Evolutionary conservation across 1,139 yeast species (phyloP), one percentile per base, ranked within the genome.

Genomic region (Yamadazyma kanchanaburiensis): DNA sequence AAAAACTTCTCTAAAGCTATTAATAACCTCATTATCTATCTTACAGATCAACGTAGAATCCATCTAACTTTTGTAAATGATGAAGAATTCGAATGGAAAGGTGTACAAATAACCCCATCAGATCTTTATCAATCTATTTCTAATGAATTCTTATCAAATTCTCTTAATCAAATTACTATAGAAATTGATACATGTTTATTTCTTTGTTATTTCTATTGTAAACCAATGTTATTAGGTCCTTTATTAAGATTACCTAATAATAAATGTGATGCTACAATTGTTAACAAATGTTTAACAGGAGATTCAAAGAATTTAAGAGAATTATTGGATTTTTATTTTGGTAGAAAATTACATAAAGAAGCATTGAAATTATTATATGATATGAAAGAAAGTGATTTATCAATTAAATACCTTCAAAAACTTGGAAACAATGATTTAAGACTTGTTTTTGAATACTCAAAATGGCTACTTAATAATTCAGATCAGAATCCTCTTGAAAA

Each of bases 151-250:
- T 26, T 33, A 11, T 13, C 31, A 3, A 22, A 21, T 7, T 27
- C 38, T 11, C 31, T 43, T 15, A 32, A 39, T 6, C 43, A 36
- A 24, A 38, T 43, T 12, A 36, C 48, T 0, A 15, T 28, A 6
- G 56, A 79, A 2, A 74, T 91, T 4, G 98, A 91, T 48, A 85
- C 96, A 0, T 70, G 88, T 0, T 63, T 91, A 18, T 86, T 91
- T 46, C 65, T 77, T 31, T 77, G 94, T 38, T 91, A 91, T 49
- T 65, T 78, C 41, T 55, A 77, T 16, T 73, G 75, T 22, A 76
- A 77, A 34, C 86, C 88, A 0, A 73, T 81, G 44, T 65, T 91
- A 49, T 70, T 91, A 12, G 95, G 94, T 0, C 94, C 97, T 0
- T 70, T 91, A 20, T 67, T 91, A 6, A 64, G 97, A 31, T 68